phyloP scores from a whole-genome alignment of 140 eudicot species.

The Artemisia princeps region DNA sequence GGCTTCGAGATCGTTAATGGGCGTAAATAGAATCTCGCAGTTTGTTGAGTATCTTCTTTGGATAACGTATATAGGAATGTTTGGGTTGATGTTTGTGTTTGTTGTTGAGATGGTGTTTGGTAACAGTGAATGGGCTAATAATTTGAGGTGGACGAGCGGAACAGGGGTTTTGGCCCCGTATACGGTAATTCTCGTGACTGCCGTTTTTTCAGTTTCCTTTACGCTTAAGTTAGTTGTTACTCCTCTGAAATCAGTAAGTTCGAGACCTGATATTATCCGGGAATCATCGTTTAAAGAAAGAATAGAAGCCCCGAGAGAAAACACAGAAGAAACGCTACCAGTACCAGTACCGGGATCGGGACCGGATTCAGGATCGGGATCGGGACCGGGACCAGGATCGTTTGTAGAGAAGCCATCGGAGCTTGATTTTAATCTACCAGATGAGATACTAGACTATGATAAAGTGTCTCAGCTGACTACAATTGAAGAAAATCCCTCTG shows the following conservation, averaged over 20 bases:
- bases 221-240: slow-evolving; percentile 70
- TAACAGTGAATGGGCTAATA: slow-evolving; percentile 70
- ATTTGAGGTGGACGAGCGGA: slow-evolving; percentile 62
- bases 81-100: slow-evolving; percentile 59
- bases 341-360: too few species aligned
- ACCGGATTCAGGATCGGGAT: too few species aligned
- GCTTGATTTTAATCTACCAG: slow-evolving; percentile 46
- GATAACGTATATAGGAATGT: slow-evolving; percentile 49
- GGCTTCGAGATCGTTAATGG: slow-evolving; percentile 72
- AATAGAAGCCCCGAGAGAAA: slow-evolving; percentile 29
- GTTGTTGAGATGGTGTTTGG: slow-evolving; percentile 77
- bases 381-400: too few species aligned
- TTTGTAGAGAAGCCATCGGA: slow-evolving; percentile 18
- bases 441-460: slow-evolving; percentile 48
- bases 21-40: slow-evolving; percentile 50
- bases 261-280: slow-evolving; percentile 17
- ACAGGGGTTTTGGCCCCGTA: slow-evolving; percentile 35
- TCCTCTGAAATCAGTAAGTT: slow-evolving; percentile 61
- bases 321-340: slow-evolving; percentile 23
- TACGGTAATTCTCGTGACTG: slow-evolving; percentile 40
- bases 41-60: slow-evolving; percentile 54
- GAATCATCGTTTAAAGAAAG: slow-evolving; percentile 19
- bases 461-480: slow-evolving; percentile 30
- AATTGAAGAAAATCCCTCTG: slow-evolving; percentile 45
- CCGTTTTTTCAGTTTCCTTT: slow-evolving; percentile 44